Evolutionary conservation across 73 alveolate species (phyloP).

Genomic region (Paramecium pentaurelia): DNA sequence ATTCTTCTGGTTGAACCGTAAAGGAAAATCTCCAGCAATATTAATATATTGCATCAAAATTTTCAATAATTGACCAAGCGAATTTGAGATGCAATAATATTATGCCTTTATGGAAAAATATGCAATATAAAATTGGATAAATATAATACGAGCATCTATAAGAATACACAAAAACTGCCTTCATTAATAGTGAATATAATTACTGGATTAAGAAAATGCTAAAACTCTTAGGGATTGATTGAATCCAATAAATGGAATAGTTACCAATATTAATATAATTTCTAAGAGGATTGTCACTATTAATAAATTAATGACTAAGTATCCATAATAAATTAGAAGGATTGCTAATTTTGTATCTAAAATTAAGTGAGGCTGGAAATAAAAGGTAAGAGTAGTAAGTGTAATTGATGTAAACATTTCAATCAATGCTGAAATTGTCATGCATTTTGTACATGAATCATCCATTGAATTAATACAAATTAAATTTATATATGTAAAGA

Average conservation of each 20-base stretch:
- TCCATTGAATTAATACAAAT: neutral
- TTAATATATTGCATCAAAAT: neutral
- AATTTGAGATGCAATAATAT: neutral
- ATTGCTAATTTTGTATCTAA: neutral
- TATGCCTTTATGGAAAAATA: neutral
- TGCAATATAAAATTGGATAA: neutral
- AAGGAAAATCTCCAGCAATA: constrained; percentile 17
- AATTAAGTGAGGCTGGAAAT: neutral
- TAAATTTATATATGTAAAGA: neutral
- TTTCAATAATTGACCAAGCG: neutral
- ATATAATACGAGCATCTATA: constrained; percentile 14
- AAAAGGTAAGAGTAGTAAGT: neutral
- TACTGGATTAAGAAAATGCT: constrained; percentile 34
- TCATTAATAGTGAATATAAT: neutral
- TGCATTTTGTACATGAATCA: neutral
- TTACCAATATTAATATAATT: neutral
- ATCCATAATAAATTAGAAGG: constrained; percentile 11
- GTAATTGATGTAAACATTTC: neutral
- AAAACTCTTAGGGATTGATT: neutral
- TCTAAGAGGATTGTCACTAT: neutral
- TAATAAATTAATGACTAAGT: neutral
- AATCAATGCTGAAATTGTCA: neutral
- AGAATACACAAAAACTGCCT: neutral
- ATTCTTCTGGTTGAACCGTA: neutral
- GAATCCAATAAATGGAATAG: neutral